Evolutionary conservation across 2,329 filamentous ascomycete species (phyloP).

Genomic region (Hymenoscyphus scutula): DNA sequence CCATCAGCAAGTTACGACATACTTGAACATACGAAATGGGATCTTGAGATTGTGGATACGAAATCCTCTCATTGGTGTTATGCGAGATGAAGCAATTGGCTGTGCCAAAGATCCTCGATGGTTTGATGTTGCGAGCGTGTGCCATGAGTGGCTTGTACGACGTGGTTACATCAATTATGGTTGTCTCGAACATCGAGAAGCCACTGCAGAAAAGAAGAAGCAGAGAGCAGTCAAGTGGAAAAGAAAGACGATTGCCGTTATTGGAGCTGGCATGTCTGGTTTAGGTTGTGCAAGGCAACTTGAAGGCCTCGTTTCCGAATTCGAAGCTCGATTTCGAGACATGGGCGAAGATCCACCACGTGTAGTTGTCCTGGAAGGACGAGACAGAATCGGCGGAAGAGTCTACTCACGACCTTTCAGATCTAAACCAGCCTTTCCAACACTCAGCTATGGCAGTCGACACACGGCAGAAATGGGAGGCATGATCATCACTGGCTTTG

Average conservation of each 20-base stretch:
- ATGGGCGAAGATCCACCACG: constrained; percentile 67
- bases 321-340: constrained; percentile 64
- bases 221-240: constrained; percentile 43
- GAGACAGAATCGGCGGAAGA: constrained; percentile 82
- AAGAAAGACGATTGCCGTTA: constrained; percentile 75
- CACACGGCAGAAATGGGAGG: constrained; percentile 95
- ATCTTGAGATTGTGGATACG: constrained; percentile 87
- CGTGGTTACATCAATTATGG: constrained; percentile 97
- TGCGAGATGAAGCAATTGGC: constrained; percentile 80
- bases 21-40: constrained; percentile 93
- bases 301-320: constrained; percentile 80
- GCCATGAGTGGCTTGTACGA: constrained; percentile 88
- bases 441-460: constrained; percentile 53
- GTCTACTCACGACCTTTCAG: constrained; percentile 77
- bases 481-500: constrained; percentile 97
- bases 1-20: constrained; percentile 86
- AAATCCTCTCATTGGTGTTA: constrained; percentile 80
- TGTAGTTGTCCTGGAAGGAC: constrained; percentile 81
- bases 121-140: constrained; percentile 84
- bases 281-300: constrained; percentile 89
- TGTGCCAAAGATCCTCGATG: constrained; percentile 85
- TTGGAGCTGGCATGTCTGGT: constrained; percentile 93
- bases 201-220: constrained; percentile 36
- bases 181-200: constrained; percentile 67
- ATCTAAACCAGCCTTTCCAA: constrained; percentile 57